Evolutionary conservation across 163 green algal species (phyloP), one percentile per base, ranked within the genome.

Genomic region (Prototheca cutis): DNA sequence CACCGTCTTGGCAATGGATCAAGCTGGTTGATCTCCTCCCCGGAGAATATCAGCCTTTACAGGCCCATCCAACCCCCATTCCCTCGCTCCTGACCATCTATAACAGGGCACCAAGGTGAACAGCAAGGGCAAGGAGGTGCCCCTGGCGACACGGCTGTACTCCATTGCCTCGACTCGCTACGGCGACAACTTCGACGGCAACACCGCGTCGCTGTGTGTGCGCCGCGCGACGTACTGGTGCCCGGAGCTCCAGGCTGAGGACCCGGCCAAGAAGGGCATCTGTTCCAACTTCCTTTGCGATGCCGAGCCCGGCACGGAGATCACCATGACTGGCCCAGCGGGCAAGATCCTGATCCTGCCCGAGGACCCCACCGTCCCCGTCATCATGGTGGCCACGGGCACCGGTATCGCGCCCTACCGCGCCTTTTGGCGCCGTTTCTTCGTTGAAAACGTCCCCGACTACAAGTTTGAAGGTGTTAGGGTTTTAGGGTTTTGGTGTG

Each of bases 271-370:
- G 87, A 96, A 96, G 83, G 93, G 93, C 57, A 89, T 99, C 76
- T 98, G 92, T 87, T 97, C 88, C 65, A 98, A 98, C 85, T 98
- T 96, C 86, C 78, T 99, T 47, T 96, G 88, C 68, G 92, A 98
- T 60, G 87, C 92, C 61, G 78, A 80, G 56, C 83, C 86, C 40
- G 93, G 93, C 68, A 75, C 76, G 40, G 85, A 97, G 82, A 82
- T 99, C 74, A 86, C 61, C 52, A 94, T 99, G 87, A 96, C 91
- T 48, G 90, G 93, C 66, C 93, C 93, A 53, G 92, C 89, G 48
- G 93, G 93, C 68, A 98, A 98, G 84, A 76, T 98, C 40, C 87
- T 99, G 67, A 79, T 99, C 66, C 76, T 96, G 62, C 90, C 94
- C 34, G 73, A 87, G 57, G 85, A 95, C 74, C 63, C 76, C 53